phyloP scores from a whole-genome alignment of 345 rosid genomes.

The Eucalyptus sp. region DNA sequence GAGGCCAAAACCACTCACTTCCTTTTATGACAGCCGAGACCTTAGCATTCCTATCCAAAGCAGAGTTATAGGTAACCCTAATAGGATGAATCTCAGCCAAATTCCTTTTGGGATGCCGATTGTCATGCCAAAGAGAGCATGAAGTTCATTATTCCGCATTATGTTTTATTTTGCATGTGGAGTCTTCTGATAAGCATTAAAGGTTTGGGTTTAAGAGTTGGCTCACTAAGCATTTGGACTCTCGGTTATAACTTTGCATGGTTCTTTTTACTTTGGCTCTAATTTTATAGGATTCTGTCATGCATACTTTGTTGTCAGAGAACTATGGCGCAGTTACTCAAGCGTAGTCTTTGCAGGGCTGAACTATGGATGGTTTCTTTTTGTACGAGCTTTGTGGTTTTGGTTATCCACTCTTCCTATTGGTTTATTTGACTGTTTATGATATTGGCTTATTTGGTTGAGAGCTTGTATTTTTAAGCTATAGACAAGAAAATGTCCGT shows the following conservation, averaged over 20 bases:
- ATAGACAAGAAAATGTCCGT: background rate
- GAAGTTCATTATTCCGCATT: background rate
- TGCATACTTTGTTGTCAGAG: background rate
- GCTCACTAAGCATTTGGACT: background rate
- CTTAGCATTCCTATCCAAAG: background rate
- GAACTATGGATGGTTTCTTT: background rate
- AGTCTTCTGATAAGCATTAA: background rate
- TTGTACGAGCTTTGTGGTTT: background rate
- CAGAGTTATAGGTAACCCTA: background rate
- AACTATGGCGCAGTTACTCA: background rate
- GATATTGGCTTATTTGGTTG: background rate
- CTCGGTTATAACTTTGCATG: background rate
- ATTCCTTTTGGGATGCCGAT: background rate
- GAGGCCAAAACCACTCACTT: background rate
- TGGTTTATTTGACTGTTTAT: background rate
- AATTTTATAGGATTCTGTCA: background rate
- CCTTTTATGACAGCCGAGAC: background rate
- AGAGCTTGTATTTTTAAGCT: background rate
- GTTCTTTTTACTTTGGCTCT: background rate
- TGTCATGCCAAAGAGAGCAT: background rate
- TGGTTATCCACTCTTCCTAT: background rate
- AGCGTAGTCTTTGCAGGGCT: background rate
- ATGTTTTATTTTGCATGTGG: background rate
- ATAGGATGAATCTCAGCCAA: background rate
- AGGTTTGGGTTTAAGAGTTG: background rate